A percentile compares a stretch with the other conserved stretches of the same genome.
These are phyloP conservation scores for Ceratocystis huliohia DNA, from an alignment of 2,329 filamentous ascomycete genomes.

Conservation along the genomic window DNA sequence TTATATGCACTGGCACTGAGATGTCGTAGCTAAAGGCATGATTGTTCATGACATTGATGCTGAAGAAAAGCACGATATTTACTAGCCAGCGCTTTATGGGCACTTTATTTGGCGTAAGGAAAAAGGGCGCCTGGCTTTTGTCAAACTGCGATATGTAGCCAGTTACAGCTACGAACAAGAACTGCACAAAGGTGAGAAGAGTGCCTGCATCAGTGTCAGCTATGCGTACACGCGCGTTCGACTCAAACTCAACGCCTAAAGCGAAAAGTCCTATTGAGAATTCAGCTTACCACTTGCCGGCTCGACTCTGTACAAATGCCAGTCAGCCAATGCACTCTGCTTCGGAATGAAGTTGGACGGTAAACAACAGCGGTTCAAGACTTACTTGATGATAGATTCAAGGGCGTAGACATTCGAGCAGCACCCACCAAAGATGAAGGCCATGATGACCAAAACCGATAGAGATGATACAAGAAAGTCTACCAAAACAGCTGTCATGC, in stretches of 20 bases:
- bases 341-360: neutral
- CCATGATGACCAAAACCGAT: slow-evolving; percentile 46
- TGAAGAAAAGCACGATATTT: slow-evolving; percentile 83
- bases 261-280: neutral
- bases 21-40: slow-evolving; percentile 96
- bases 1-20: slow-evolving; percentile 92
- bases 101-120: slow-evolving; percentile 63
- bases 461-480: slow-evolving; percentile 29
- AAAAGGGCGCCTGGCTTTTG: slow-evolving; percentile 51
- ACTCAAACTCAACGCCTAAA: neutral
- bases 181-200: slow-evolving; percentile 80
- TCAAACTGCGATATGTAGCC: slow-evolving; percentile 69
- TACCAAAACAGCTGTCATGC: neutral
- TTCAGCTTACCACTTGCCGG: slow-evolving; percentile 59
- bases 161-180: slow-evolving; percentile 66
- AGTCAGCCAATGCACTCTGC: neutral
- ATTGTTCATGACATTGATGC: slow-evolving; percentile 92
- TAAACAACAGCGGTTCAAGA: slow-evolving; percentile 20
- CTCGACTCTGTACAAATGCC: slow-evolving; percentile 48
- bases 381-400: slow-evolving; percentile 87
- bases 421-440: slow-evolving; percentile 85
- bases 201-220: slow-evolving; percentile 43
- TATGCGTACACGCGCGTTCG: neutral
- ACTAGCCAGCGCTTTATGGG: slow-evolving; percentile 74
- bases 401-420: slow-evolving; percentile 96